Base-by-base conservation (phyloP, 805 yeast genomes). In the Suhomyces kilbournensis region DNA sequence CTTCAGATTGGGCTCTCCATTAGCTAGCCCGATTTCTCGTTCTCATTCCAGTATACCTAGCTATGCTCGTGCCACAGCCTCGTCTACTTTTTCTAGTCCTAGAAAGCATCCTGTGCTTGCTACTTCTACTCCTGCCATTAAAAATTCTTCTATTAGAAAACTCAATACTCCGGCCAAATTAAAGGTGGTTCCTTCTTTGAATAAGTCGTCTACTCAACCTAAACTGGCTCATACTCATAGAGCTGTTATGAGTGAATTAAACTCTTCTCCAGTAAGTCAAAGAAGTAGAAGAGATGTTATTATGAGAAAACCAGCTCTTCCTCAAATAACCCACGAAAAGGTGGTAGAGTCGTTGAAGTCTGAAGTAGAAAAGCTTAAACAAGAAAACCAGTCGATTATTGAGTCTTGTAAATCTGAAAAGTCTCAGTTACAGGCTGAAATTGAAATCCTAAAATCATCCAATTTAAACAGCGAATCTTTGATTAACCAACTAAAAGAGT, bases 1-100 rank as follows among this genome's bases (percentile, higher is more conserved):
- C 14, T 62, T 65, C 56, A 60, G 57, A 34, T 53, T 53, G 44
- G 50, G 35, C 7, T 48, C 49, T 7, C 46, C 54, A 2, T 32
- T 26, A 17, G n/a, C 44, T 20, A 42, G 53, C 20, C 39, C 48
- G 8, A 15, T 25, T 23, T 12, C 42, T 19, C 44, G 15, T 9
- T 51, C 28, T 25, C 7, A 10, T 17, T 14, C 32, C 38, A 3
- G 42, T 19, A 44, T 34, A n/a, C 57, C 53, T n/a, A 44, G 48
- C 39, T 71, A 71, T 47, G 72, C 75, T 8, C 61, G 61, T 48
- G 72, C 76, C 4, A 71, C 75, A 0, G 52, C 56, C 4, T 52
- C 71, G 3, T 71, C 72, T 2, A 52, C 56, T 5, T 53, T 70
- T 3, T 71, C 72, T 2, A 53, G 55, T 32, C 64, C 66, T 10